These are phyloP conservation scores for Fusarium buxicola DNA, from an alignment of 2,329 filamentous ascomycete genomes.

Conservation along the genomic window DNA sequence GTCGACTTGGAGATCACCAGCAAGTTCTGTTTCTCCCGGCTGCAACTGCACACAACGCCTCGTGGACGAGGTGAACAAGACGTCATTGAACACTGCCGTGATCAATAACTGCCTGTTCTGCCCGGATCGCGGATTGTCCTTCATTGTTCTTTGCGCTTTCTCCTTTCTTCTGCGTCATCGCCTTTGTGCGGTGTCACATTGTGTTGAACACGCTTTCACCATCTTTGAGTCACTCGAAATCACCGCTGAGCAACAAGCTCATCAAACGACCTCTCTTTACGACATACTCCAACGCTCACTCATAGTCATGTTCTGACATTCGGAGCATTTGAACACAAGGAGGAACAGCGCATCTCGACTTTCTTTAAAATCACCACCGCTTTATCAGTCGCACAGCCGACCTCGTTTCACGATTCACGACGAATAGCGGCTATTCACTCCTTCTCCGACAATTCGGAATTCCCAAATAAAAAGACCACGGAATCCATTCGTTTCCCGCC, in stretches of 20 bases:
- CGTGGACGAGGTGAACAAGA: conserved; percentile 36
- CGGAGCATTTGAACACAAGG: conserved; percentile 31
- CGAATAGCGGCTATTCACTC: conserved; percentile 21
- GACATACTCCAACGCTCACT: conserved; percentile 16
- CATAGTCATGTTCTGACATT: conserved; percentile 42
- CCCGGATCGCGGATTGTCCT: conserved; percentile 25
- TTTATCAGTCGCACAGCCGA: conserved; percentile 19
- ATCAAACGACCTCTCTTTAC: conserved; percentile 29
- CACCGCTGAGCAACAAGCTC: conserved; percentile 25
- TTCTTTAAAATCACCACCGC: conserved; percentile 30
- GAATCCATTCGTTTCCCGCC: conserved; percentile 18
- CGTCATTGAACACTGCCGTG: conserved; percentile 21
- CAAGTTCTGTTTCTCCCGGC: conserved; percentile 30
- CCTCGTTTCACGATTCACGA: conserved; percentile 16
- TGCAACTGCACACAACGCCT: conserved; percentile 29
- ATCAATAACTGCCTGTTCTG: conserved; percentile 25
- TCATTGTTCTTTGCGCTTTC: conserved; percentile 8
- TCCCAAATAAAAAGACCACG: conserved; percentile 20
- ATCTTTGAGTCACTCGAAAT: conserved; percentile 19
- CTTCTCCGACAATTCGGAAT: conserved; percentile 14
- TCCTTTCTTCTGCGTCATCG: conserved; percentile 9
- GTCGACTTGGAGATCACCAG: conserved; percentile 25
- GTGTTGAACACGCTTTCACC: conserved; percentile 34
- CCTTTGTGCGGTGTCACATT: conserved; percentile 33
- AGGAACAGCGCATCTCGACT: conserved; percentile 36